These are phyloP conservation scores for Hypoxylon perforatum DNA, from an alignment of 495 filamentous ascomycete genomes.

Conservation along the genomic window DNA sequence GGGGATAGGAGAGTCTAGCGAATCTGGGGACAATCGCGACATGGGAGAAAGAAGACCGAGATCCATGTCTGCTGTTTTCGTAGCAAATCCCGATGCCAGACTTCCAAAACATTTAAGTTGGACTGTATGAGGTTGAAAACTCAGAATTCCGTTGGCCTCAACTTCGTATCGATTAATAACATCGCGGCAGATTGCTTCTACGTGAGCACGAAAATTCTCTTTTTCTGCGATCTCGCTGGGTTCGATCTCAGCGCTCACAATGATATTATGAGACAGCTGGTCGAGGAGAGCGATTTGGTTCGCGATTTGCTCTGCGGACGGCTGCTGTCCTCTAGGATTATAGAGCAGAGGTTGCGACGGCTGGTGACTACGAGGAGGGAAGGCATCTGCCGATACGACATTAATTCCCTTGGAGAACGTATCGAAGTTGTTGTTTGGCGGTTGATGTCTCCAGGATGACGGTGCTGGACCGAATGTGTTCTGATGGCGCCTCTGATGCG, in stretches of 20 bases:
- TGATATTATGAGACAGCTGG: constrained; percentile 51
- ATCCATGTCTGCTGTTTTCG: constrained; percentile 80
- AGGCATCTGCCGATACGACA: constrained; percentile 33
- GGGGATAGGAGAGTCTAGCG: constrained; percentile 66
- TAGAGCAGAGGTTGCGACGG: constrained; percentile 33
- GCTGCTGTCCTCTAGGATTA: constrained; percentile 27
- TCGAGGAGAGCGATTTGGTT: constrained; percentile 60
- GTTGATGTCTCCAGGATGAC: constrained; percentile 33
- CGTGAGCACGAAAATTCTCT: constrained; percentile 66
- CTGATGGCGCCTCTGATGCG: constrained; percentile 20
- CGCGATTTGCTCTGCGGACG: constrained; percentile 49
- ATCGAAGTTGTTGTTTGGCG: constrained; percentile 10
- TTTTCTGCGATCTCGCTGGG: constrained; percentile 68
- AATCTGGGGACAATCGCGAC: constrained; percentile 60
- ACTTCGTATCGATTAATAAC: constrained; percentile 63
- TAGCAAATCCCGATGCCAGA: constrained; percentile 77
- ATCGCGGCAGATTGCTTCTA: constrained; percentile 67
- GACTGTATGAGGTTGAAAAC: constrained; percentile 63
- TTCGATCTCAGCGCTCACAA: constrained; percentile 60
- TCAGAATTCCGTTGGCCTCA: constrained; percentile 39
- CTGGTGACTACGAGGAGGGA: constrained; percentile 29
- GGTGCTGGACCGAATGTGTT: constrained; percentile 11
- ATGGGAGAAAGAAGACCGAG: constrained; percentile 71
- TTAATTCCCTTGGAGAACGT: constrained; percentile 25
- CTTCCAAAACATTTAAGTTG: constrained; percentile 77